These are phyloP conservation scores for Monosporascus sp. DNA, from an alignment of 2,329 filamentous ascomycete genomes.

Conservation along the genomic window DNA sequence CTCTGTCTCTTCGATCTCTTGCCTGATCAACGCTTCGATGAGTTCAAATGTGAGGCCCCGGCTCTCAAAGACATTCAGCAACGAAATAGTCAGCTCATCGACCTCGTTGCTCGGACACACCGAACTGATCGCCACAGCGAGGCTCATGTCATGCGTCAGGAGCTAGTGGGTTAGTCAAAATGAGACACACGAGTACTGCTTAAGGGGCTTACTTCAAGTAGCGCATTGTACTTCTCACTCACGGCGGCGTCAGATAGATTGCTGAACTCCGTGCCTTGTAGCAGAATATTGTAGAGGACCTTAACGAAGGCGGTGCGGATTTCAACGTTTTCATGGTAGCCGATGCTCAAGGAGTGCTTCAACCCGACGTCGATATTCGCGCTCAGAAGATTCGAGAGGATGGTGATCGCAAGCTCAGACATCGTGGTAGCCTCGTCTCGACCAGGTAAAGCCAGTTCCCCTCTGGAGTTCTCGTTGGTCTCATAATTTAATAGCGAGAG, in stretches of 20 bases:
- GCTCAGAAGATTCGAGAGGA: slow-evolving; percentile 63
- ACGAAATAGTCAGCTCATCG: slow-evolving; percentile 62
- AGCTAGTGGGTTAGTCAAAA: slow-evolving; percentile 34
- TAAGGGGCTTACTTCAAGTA: slow-evolving; percentile 46
- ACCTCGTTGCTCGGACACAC: slow-evolving; percentile 64
- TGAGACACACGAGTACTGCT: background rate
- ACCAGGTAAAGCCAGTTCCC: slow-evolving; percentile 35
- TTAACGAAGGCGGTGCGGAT: slow-evolving; percentile 66
- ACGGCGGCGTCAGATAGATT: slow-evolving; percentile 63
- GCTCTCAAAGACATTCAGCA: slow-evolving; percentile 66
- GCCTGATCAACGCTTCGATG: slow-evolving; percentile 61
- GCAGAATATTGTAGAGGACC: slow-evolving; percentile 64
- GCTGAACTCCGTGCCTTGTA: slow-evolving; percentile 68
- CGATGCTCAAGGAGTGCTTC: slow-evolving; percentile 65
- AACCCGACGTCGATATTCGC: slow-evolving; percentile 68
- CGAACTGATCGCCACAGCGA: slow-evolving; percentile 59
- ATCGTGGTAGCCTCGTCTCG: slow-evolving; percentile 52
- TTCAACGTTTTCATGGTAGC: slow-evolving; percentile 65
- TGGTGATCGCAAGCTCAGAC: slow-evolving; percentile 60
- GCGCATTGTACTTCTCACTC: slow-evolving; percentile 62
- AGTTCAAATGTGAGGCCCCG: slow-evolving; percentile 58
- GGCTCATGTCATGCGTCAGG: slow-evolving; percentile 55
- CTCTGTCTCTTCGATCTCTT: slow-evolving; percentile 65
- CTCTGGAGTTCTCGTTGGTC: slow-evolving; percentile 36
- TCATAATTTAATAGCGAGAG: slow-evolving; percentile 60